Evolutionary conservation across 768 basidiomycete species (phyloP).

Genomic region (Kwoniella shandongensis): DNA sequence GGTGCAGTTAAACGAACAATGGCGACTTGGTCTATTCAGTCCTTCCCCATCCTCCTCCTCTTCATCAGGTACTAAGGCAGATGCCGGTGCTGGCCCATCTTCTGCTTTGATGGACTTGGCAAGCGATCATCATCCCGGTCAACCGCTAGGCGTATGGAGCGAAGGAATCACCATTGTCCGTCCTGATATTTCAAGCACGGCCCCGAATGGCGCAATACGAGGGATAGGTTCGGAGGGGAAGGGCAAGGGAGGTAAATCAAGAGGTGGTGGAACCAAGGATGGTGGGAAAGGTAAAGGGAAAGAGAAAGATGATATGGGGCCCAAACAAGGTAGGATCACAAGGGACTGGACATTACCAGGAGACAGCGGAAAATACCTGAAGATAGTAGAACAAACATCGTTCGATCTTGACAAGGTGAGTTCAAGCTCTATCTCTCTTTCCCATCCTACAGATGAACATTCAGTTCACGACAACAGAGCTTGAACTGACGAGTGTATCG

Average conservation of each 20-base stretch:
- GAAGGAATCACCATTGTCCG: constrained; percentile 41
- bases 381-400: constrained; percentile 74
- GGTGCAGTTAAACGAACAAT: constrained; percentile 61
- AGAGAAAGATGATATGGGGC: constrained; percentile 32
- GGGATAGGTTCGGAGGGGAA: constrained; percentile 51
- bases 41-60: not conserved
- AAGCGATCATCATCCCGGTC: constrained; percentile 6
- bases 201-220: constrained; percentile 8
- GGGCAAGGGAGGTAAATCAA: constrained; percentile 9
- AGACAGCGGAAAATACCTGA: constrained; percentile 51
- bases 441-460: no score
- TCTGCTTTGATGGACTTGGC: constrained; percentile 1
- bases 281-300: constrained; percentile 26
- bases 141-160: constrained; percentile 42
- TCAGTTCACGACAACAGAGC: no score
- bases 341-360: constrained; percentile 30
- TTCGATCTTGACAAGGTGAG: constrained; percentile 91
- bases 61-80: not conserved
- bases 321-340: constrained; percentile 31
- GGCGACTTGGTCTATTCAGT: constrained; percentile 63
- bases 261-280: constrained; percentile 5
- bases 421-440: no score
- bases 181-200: not conserved
- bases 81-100: not conserved
- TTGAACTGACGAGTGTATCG: no score